phyloP scores from a whole-genome alignment of 139 green algal species.

The Chlamydomonas sphaeroides region DNA sequence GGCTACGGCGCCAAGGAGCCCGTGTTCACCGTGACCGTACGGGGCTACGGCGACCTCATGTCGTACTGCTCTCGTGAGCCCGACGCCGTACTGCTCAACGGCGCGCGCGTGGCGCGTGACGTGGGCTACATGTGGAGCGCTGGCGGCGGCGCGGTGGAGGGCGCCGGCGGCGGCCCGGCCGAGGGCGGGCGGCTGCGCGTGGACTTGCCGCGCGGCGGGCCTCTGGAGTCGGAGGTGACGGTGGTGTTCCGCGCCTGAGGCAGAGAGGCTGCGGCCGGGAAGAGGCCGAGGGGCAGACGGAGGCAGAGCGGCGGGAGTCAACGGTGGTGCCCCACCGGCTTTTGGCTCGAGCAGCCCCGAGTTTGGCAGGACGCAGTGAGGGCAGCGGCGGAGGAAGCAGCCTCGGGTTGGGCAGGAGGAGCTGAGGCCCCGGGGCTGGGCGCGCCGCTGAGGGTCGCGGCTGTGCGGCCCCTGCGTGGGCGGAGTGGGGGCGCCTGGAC shows the following conservation, averaged over 20 bases:
- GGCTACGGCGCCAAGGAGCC: slow-evolving; percentile 1
- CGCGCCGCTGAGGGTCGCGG: too few species aligned
- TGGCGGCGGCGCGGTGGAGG: neutral
- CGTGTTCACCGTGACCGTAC: slow-evolving; percentile 51
- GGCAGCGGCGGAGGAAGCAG: too few species aligned
- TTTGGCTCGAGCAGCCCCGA: too few species aligned
- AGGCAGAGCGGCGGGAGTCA: too few species aligned
- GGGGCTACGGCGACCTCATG: slow-evolving; percentile 63
- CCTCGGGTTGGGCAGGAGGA: too few species aligned
- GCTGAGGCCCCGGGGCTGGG: too few species aligned
- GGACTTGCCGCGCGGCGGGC: slow-evolving; percentile 7
- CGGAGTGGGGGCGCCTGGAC: too few species aligned
- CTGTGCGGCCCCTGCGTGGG: too few species aligned
- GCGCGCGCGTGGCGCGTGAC: neutral
- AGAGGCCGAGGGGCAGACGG: too few species aligned
- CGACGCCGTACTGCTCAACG: slow-evolving; percentile 22
- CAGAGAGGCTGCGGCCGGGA: neutral
- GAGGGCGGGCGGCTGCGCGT: slow-evolving; percentile 11
- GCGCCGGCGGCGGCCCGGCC: neutral
- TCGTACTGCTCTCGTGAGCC: slow-evolving; percentile 60
- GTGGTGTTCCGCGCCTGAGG: slow-evolving; percentile 21
- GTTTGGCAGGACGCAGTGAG: too few species aligned
- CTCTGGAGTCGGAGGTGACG: slow-evolving; percentile 13
- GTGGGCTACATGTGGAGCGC: slow-evolving; percentile 13
- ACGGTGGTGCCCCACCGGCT: too few species aligned